Percentiles rank a stretch among this genome's conserved stretches.
phyloP scores from a whole-genome alignment of 1,139 yeast species.

The Sugiyamaella paludigena region DNA sequence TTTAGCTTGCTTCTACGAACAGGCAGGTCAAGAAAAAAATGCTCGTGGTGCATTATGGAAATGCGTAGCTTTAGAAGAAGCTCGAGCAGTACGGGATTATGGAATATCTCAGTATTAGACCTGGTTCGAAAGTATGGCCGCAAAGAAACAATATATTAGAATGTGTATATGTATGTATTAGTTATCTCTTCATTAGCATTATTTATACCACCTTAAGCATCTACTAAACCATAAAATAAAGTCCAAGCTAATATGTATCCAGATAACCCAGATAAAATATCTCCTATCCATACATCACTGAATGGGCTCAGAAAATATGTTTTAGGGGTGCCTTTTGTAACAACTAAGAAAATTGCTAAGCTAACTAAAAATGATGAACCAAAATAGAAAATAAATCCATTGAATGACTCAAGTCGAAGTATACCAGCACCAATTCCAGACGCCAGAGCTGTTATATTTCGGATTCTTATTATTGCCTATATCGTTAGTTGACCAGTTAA shows the following conservation, averaged over 20 bases:
- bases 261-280: slow-evolving; percentile 57
- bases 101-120: slow-evolving; percentile 23
- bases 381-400: slow-evolving; percentile 62
- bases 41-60: slow-evolving; percentile 60
- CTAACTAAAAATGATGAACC: slow-evolving; percentile 49
- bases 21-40: slow-evolving; percentile 53
- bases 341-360: slow-evolving; percentile 42
- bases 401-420: slow-evolving; percentile 59
- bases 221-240: slow-evolving; percentile 63
- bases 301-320: slow-evolving; percentile 55
- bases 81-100: slow-evolving; percentile 57
- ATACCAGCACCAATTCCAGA: slow-evolving; percentile 74
- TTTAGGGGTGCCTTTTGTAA: slow-evolving; percentile 46
- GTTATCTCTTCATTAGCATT: not conserved
- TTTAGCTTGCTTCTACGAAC: slow-evolving; percentile 63
- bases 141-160: not conserved
- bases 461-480: slow-evolving; percentile 35
- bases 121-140: not conserved
- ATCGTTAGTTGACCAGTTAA: not conserved
- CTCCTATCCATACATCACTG: slow-evolving; percentile 54
- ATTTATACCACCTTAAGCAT: slow-evolving; percentile 32
- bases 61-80: slow-evolving; percentile 66
- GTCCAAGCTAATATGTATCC: slow-evolving; percentile 87
- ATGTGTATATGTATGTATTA: too few species aligned
- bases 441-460: slow-evolving; percentile 63